Conservation (phyloP, 2,329 filamentous ascomycete species). For the Trichophyton simii region DNA sequence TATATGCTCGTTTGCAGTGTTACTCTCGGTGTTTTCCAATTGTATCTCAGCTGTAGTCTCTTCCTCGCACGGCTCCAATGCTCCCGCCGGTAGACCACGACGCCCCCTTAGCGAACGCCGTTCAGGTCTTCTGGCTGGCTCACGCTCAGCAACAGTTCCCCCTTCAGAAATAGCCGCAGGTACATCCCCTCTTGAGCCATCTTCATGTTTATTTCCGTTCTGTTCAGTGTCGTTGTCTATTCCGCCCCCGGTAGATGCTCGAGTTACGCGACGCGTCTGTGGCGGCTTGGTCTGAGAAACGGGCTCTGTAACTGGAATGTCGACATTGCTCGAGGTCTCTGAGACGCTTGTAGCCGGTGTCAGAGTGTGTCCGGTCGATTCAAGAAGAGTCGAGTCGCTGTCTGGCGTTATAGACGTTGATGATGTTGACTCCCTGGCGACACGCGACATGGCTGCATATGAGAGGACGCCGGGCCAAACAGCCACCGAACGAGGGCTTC, state of each 20-base stretch:
- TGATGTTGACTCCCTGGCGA: constrained; percentile 3
- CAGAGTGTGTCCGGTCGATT: constrained; percentile 28
- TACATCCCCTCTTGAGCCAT: not conserved
- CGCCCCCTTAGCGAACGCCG: not conserved
- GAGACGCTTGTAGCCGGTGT: constrained; percentile 32
- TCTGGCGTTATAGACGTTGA: constrained; percentile 2
- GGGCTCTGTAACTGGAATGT: constrained; percentile 24
- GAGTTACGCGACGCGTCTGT: constrained; percentile 29
- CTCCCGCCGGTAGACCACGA: not conserved
- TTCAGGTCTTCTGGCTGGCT: not conserved
- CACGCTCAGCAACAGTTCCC: not conserved
- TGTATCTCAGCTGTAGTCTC: not conserved
- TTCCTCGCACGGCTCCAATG: not conserved
- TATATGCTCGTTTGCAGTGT: not conserved
- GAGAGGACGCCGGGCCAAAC: not conserved
- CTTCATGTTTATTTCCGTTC: not conserved
- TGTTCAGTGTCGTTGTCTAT: not conserved
- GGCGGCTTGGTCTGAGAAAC: constrained; percentile 10
- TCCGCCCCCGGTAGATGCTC: constrained; percentile 24
- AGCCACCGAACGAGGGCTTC: not conserved
- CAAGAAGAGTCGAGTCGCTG: constrained; percentile 7
- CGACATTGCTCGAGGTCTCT: constrained; percentile 27
- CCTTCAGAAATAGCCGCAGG: not conserved
- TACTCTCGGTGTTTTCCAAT: not conserved
- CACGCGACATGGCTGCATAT: constrained; percentile 7